Evolutionary conservation across 371 early-diverging fungal genomes (phyloP).

Genomic region (Quaeritorhiza haematococci): DNA sequence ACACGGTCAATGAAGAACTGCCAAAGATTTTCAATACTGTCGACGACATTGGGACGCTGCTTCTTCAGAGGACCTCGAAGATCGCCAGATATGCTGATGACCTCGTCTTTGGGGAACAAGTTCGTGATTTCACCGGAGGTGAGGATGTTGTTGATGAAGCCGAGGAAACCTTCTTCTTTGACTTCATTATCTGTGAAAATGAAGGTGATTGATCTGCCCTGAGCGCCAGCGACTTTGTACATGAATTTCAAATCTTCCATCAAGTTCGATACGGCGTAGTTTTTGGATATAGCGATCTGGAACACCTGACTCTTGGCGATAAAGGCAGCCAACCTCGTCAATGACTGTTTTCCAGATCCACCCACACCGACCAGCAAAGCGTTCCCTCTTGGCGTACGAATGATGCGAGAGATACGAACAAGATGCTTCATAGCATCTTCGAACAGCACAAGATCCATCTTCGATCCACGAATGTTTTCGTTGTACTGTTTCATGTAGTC

Average conservation of each 20-base stretch:
- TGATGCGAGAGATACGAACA: constrained; percentile 49
- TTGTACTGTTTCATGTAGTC: constrained; percentile 60
- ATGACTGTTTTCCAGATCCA: constrained; percentile 58
- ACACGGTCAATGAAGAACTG: constrained; percentile 60
- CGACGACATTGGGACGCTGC: constrained; percentile 42
- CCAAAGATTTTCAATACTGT: constrained; percentile 57
- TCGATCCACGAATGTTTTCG: constrained; percentile 50
- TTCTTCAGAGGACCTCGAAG: constrained; percentile 49
- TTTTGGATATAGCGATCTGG: constrained; percentile 57
- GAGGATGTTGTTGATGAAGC: constrained; percentile 57
- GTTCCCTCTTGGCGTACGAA: constrained; percentile 51
- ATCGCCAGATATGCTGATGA: constrained; percentile 46
- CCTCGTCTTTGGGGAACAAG: constrained; percentile 58
- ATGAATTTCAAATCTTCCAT: constrained; percentile 58
- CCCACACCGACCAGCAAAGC: constrained; percentile 60
- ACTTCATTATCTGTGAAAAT: constrained; percentile 61
- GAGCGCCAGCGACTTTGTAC: constrained; percentile 53
- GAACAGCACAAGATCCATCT: constrained; percentile 59
- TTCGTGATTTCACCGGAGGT: constrained; percentile 58
- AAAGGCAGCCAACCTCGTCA: constrained; percentile 53
- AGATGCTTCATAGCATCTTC: constrained; percentile 63
- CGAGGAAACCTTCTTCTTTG: constrained; percentile 56
- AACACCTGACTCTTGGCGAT: constrained; percentile 54
- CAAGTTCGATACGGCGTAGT: constrained; percentile 44
- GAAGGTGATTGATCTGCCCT: constrained; percentile 50